phyloP scores from a whole-genome alignment of 2,329 filamentous ascomycete species.

The Hypoxylon rubiginosum region DNA sequence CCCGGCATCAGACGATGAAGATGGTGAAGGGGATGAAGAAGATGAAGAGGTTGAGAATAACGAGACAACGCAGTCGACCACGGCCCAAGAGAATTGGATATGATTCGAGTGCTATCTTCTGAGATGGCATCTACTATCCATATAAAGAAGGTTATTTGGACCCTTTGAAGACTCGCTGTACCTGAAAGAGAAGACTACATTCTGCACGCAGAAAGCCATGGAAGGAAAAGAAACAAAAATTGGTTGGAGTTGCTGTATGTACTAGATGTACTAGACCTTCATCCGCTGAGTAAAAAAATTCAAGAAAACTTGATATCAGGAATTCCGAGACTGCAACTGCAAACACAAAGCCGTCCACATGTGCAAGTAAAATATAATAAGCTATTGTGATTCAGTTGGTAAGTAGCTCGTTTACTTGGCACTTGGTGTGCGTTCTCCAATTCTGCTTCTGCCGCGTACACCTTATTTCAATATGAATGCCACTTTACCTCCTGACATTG shows the following conservation, averaged over 20 bases:
- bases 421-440: not conserved
- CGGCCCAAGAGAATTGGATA: slow-evolving; percentile 48
- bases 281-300: slow-evolving; percentile 34
- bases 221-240: slow-evolving; percentile 33
- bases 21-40: slow-evolving; percentile 67
- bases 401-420: slow-evolving; percentile 6
- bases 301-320: slow-evolving; percentile 29
- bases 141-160: slow-evolving; percentile 18
- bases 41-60: slow-evolving; percentile 54
- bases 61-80: slow-evolving; percentile 47
- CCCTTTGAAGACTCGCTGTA: slow-evolving; percentile 38
- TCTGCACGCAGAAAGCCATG: slow-evolving; percentile 10
- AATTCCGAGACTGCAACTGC: slow-evolving; percentile 5
- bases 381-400: not conserved
- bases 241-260: slow-evolving; percentile 16
- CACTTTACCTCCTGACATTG: not conserved
- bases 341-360: slow-evolving; percentile 12
- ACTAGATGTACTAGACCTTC: slow-evolving; percentile 1
- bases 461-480: not conserved
- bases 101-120: slow-evolving; percentile 31
- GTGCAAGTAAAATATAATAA: slow-evolving; percentile 5
- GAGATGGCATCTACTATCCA: slow-evolving; percentile 10
- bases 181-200: slow-evolving; percentile 15
- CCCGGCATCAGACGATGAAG: slow-evolving; percentile 69
- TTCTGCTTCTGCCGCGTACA: not conserved